These are phyloP conservation scores for Ramalina intermedia DNA, from an alignment of 495 filamentous ascomycete genomes.

Conservation along the genomic window DNA sequence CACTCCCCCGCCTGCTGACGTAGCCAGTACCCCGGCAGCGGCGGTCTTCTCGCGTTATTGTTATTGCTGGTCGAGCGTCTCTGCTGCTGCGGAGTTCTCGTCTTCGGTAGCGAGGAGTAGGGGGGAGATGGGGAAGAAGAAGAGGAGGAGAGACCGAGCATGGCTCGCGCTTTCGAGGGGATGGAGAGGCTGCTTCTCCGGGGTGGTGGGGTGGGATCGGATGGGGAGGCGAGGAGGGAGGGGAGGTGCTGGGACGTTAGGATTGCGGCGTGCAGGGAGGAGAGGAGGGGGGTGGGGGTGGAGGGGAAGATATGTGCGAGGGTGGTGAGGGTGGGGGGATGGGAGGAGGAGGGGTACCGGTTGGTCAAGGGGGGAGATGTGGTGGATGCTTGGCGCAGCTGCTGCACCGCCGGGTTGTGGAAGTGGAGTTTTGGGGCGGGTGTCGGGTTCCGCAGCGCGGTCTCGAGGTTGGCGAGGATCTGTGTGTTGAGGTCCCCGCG, in stretches of 20 bases:
- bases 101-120: too few species aligned
- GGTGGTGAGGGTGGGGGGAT: not conserved
- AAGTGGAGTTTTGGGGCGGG: not conserved
- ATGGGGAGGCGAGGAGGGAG: not conserved
- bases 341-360: not conserved
- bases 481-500: not conserved
- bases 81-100: too few species aligned
- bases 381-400: not conserved
- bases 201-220: not conserved
- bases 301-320: slow-evolving; percentile 10
- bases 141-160: not conserved
- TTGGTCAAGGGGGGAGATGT: too few species aligned
- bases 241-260: slow-evolving; percentile 6
- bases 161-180: slow-evolving; percentile 3
- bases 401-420: not conserved
- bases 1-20: not conserved
- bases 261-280: slow-evolving; percentile 9
- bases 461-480: not conserved
- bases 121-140: not conserved
- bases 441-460: not conserved
- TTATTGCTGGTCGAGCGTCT: too few species aligned
- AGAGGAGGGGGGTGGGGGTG: slow-evolving; percentile 2
- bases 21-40: slow-evolving; percentile 2
- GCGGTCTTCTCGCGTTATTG: not conserved
- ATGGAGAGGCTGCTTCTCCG: not conserved